Evolutionary conservation across 768 basidiomycete species (phyloP).

Genomic region (Ephemerocybe angulata): DNA sequence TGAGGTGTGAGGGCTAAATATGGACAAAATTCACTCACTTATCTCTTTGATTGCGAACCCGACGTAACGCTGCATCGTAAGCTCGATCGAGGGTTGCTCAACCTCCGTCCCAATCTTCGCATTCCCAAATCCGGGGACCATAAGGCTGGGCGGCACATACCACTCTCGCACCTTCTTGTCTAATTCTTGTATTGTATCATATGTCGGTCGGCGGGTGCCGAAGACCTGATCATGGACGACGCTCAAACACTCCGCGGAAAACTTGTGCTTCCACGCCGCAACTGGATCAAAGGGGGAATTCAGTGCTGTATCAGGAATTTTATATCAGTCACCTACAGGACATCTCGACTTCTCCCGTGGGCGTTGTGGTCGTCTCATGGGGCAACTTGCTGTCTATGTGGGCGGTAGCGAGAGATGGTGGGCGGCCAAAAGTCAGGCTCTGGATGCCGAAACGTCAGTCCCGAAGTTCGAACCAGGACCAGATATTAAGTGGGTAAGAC

Average conservation of each 20-base stretch:
- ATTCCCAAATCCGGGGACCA: constrained; percentile 60
- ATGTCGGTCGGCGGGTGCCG: constrained; percentile 56
- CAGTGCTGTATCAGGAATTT: constrained; percentile 4
- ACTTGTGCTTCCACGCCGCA: constrained; percentile 67
- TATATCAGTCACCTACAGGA: constrained; percentile 42
- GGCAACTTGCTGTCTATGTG: constrained; percentile 58
- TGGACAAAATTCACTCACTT: constrained; percentile 35
- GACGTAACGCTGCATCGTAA: constrained; percentile 67
- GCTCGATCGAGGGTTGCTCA: constrained; percentile 47
- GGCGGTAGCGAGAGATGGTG: constrained; percentile 56
- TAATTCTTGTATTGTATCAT: constrained; percentile 59
- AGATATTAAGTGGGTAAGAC: constrained; percentile 13
- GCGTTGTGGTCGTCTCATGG: constrained; percentile 40
- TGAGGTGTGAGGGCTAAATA: neutral
- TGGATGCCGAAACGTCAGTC: constrained; percentile 21
- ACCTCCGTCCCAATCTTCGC: constrained; percentile 38
- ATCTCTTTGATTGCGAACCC: constrained; percentile 69
- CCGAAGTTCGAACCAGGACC: neutral
- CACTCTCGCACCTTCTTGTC: constrained; percentile 63
- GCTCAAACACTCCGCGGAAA: constrained; percentile 57
- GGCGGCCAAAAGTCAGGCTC: constrained; percentile 71
- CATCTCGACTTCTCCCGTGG: constrained; percentile 55
- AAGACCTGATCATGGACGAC: constrained; percentile 68
- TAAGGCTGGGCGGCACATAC: constrained; percentile 61
- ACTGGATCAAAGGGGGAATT: constrained; percentile 33